Base-by-base conservation (phyloP, 1,139 yeast genomes). In the Pichia sp. region DNA sequence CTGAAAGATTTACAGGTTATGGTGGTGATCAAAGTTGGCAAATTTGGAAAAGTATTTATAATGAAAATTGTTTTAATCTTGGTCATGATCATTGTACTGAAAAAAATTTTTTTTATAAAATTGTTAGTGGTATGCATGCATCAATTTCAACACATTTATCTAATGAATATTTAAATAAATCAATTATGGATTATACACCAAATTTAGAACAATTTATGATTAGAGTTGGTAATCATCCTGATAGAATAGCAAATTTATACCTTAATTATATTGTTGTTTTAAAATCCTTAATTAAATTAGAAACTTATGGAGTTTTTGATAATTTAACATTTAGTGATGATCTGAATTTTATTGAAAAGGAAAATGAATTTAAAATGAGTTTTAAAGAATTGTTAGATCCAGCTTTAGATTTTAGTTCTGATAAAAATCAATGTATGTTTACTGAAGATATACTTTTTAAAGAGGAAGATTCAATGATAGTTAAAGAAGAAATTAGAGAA, bases 1-100 rank as follows among this genome's bases (percentile, higher is more conserved):
- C 96, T 1, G 99, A 94, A 65, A 73, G 98, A 58, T 94, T 87
- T 66, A 94, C 98, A 1, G 98, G 98, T 0, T 94, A 94, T 61
- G 85, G 90, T 37, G 98, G 98, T 30, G 78, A 82, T 44, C 96
- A 92, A 59, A 87, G 96, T 25, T 80, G 82, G 55, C 90, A 84
- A 61, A 87, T 94, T 42, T 94, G 99, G 99, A 73, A 81, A 39
- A 87, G 95, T 49, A 89, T 94, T 37, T 94, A 94, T 64, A 79
- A 80, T 41, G 97, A 92, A 59, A 89, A 90, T 68, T 89, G 97
- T 63, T 90, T 90, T 66, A 74, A 76, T 37, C 74, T 81, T 47
- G 60, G 60, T n/a, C 50, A 52, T 29, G 64, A 61, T 38, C 65
- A 61, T 46, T 89, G 97, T 62, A 64, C 71, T 41, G 97, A 94